Percentiles rank a stretch among this genome's conserved stretches.
phyloP scores from a whole-genome alignment of 306 rosid species.

The Trifolium dubium region DNA sequence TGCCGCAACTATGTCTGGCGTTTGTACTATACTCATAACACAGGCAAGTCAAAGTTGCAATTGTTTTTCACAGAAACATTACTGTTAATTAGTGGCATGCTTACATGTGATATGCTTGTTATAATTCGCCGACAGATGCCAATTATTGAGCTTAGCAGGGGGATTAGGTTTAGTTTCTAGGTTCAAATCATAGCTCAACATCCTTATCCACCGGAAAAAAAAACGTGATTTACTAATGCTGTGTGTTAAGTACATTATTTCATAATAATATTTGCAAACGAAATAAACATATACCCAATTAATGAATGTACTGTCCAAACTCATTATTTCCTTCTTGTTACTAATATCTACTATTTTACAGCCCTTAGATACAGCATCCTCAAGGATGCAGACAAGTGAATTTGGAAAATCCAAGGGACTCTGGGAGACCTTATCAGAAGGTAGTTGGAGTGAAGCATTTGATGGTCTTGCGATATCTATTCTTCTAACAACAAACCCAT shows the following conservation, averaged over 20 bases:
- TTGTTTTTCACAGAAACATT: slow-evolving; percentile 12
- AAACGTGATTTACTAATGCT: not conserved
- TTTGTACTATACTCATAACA: slow-evolving; percentile 74
- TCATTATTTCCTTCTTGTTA: slow-evolving; percentile 8
- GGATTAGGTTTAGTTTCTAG: not conserved
- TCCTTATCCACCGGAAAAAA: not conserved
- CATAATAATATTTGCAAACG: slow-evolving; percentile 13
- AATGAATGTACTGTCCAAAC: not conserved
- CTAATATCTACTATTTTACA: slow-evolving; percentile 47
- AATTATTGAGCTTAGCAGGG: too few species aligned
- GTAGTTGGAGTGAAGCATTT: slow-evolving; percentile 85
- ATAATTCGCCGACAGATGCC: too few species aligned
- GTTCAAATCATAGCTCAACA: not conserved
- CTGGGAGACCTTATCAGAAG: slow-evolving; percentile 85
- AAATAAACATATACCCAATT: not conserved
- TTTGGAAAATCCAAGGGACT: slow-evolving; percentile 96
- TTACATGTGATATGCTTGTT: too few species aligned
- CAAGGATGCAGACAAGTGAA: slow-evolving; percentile 95
- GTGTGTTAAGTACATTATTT: not conserved
- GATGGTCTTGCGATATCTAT: slow-evolving; percentile 93
- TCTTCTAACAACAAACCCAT: slow-evolving; percentile 89
- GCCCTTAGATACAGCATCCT: slow-evolving; percentile 94
- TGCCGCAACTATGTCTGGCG: slow-evolving; percentile 85
- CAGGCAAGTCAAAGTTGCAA: slow-evolving; percentile 54
- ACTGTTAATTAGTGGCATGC: not conserved